Evolutionary conservation across 2,329 filamentous ascomycete species (phyloP), one percentile per base, ranked within the genome.

Genomic region (Fonsecaea erecta): DNA sequence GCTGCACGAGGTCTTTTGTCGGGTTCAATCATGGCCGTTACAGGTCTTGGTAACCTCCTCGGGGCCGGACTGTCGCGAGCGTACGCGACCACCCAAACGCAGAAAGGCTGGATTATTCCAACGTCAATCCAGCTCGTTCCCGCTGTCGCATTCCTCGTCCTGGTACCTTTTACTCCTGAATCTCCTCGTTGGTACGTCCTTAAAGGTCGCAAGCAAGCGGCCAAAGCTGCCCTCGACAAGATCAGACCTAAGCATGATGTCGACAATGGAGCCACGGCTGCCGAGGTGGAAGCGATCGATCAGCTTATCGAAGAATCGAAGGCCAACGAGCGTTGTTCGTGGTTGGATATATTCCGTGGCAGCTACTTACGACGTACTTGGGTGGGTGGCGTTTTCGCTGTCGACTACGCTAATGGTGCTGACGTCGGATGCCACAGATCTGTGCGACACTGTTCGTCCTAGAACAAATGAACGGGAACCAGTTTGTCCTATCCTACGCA

Each of bases 291-390:
- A 24, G 52, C 52, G 5, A 54, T 54, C 52, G 52, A 54, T 16
- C 16, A 30, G 6, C 18, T 28, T 12, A 54, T 54, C 30, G 52
- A 54, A 54, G 18, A 8, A 8, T 24, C 6, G 14, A 6, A 16
- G 18, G 52, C 52, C 21, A n/a, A 54, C 18, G 28, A 54, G 21
- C 52, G 28, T 18, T 24, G 52, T 6, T 28, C 21, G 14, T 54
- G 52, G 52, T 28, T 54, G 24, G 52, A 54, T 54, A 18, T 54
- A n/a, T 54, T 54, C 52, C 52, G 52, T 24, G 52, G 52, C 21
- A 54, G 8, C 16, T 54, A 54, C 52, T n/a, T 54, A n/a, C 9
- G 52, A 34, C 52, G 52, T 8, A 54, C 32, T 11, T 34, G 32
- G 32, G 32, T 34, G 32, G 2, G 32, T 34, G 7, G 32, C 32